Percentiles rank a stretch among this genome's conserved stretches.
phyloP scores from a whole-genome alignment of 176 grass and related monocot genomes.

The Cenchrus fungigraminus region DNA sequence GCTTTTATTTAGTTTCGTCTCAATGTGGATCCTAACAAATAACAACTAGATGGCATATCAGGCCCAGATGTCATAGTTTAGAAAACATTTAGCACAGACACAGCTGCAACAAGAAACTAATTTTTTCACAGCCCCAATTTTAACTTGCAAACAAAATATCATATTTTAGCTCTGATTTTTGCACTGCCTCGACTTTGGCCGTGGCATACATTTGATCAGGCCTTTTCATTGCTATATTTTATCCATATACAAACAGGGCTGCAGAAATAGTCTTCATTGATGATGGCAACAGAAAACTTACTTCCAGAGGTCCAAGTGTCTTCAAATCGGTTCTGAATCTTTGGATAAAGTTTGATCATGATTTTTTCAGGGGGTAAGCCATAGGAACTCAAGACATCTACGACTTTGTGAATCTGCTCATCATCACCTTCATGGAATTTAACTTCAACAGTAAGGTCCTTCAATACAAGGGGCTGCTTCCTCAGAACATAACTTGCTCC shows the following conservation, averaged over 20 bases:
- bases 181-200: too few species aligned
- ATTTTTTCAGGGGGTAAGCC: background rate
- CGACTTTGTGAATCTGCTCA: background rate
- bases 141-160: background rate
- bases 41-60: background rate
- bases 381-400: background rate
- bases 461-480: background rate
- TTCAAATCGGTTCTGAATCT: background rate
- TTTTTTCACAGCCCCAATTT: background rate
- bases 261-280: background rate
- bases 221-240: background rate
- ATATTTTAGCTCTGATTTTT: background rate
- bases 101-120: background rate
- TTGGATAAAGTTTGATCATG: background rate
- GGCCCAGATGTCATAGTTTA: background rate
- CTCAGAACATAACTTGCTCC: background rate
- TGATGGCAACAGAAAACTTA: background rate
- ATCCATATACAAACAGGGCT: background rate
- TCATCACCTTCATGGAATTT: background rate
- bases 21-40: background rate
- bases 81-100: background rate
- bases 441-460: conserved; percentile 8
- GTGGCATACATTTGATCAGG: background rate
- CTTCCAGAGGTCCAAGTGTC: background rate
- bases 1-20: background rate